These are phyloP conservation scores for Diaporthe citriasiana DNA, from an alignment of 2,329 filamentous ascomycete species.

Conservation along the genomic window DNA sequence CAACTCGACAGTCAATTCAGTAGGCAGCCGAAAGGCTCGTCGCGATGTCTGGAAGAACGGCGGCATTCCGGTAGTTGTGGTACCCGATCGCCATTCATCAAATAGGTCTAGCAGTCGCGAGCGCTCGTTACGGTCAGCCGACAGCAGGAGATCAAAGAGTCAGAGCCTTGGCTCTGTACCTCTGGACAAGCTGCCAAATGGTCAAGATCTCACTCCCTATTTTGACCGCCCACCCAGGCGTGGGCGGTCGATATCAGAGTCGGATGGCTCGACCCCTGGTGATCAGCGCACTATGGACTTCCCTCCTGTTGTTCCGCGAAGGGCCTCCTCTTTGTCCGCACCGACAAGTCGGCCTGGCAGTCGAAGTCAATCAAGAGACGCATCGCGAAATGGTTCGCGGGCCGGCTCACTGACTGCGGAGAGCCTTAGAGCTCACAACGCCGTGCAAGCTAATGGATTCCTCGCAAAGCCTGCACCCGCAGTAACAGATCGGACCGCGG, in stretches of 20 bases:
- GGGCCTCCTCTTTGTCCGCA: constrained; percentile 73
- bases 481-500: constrained; percentile 16
- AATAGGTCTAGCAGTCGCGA: constrained; percentile 62
- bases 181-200: constrained; percentile 57
- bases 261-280: constrained; percentile 58
- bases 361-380: constrained; percentile 26
- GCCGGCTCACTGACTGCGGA: constrained; percentile 70
- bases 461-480: constrained; percentile 45
- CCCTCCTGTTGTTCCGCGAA: constrained; percentile 68
- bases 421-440: constrained; percentile 70
- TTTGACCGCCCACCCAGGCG: constrained; percentile 59
- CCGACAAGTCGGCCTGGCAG: constrained; percentile 65
- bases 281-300: constrained; percentile 72
- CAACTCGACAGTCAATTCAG: constrained; percentile 62
- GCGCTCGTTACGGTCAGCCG: constrained; percentile 72
- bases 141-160: constrained; percentile 69
- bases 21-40: constrained; percentile 68
- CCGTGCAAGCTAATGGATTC: constrained; percentile 18
- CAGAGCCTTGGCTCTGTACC: constrained; percentile 66
- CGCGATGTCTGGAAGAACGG: constrained; percentile 71
- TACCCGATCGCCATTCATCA: constrained; percentile 71
- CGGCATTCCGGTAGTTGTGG: constrained; percentile 73
- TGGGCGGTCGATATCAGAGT: constrained; percentile 61
- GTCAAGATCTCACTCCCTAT: constrained; percentile 58
- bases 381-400: constrained; percentile 61